A percentile compares a stretch with the other conserved stretches of the same genome.
Evolutionary conservation across 2,329 filamentous ascomycete species (phyloP).

Genomic region (Chrysosporium queenslandicum): DNA sequence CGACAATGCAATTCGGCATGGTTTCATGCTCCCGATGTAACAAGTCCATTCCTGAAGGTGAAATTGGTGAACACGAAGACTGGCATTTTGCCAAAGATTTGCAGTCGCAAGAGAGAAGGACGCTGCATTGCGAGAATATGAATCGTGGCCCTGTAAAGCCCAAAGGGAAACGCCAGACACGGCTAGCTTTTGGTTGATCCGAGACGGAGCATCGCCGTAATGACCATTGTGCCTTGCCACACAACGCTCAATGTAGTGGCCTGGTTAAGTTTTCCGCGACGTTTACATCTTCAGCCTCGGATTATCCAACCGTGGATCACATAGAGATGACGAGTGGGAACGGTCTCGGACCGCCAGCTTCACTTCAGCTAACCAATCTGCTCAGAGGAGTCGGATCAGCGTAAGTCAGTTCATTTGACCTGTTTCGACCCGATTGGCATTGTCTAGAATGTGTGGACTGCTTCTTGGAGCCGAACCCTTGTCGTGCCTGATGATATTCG

Average conservation of each 20-base stretch:
- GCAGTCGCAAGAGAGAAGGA: slow-evolving; percentile 12
- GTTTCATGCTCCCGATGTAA: slow-evolving; percentile 58
- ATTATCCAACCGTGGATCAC: too few species aligned
- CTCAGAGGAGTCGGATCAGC: neutral
- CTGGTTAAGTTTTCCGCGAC: neutral
- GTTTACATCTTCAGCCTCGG: too few species aligned
- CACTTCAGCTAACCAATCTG: neutral
- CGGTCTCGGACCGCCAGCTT: neutral
- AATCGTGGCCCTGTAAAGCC: slow-evolving; percentile 1
- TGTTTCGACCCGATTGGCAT: neutral
- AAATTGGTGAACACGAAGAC: slow-evolving; percentile 69
- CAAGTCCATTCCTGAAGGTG: slow-evolving; percentile 46
- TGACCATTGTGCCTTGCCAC: neutral
- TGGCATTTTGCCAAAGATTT: slow-evolving; percentile 92
- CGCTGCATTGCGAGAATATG: neutral
- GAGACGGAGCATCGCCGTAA: neutral
- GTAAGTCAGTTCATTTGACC: neutral
- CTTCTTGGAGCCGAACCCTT: neutral
- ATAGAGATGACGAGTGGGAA: too few species aligned
- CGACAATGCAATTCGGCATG: neutral
- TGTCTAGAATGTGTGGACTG: neutral
- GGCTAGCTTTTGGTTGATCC: slow-evolving; percentile 14
- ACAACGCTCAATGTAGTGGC: neutral
- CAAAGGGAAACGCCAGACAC: slow-evolving; percentile 16
- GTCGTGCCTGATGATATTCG: neutral